Evolutionary conservation across 2,329 filamentous ascomycete genomes (phyloP).

Genomic region (Colletotrichum sojae): DNA sequence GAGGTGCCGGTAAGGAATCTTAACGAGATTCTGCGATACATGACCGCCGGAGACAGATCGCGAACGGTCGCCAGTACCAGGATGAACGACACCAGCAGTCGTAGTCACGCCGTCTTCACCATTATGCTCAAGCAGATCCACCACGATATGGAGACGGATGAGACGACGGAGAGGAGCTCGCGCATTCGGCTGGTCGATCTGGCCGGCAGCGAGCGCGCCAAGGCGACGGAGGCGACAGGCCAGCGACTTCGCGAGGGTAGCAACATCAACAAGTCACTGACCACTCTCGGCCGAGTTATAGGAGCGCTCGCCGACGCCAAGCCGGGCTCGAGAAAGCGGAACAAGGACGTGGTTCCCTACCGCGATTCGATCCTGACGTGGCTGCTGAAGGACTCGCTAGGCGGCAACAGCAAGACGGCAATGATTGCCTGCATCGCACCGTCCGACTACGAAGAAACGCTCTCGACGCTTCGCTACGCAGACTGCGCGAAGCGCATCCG

Average conservation of each 20-base stretch:
- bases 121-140: slow-evolving; percentile 99
- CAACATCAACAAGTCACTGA: slow-evolving; percentile 99
- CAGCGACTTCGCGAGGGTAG: slow-evolving; percentile 92
- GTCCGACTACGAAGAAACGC: slow-evolving; percentile 95
- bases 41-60: slow-evolving; percentile 90
- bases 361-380: slow-evolving; percentile 87
- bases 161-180: slow-evolving; percentile 94
- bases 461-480: slow-evolving; percentile 95
- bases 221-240: slow-evolving; percentile 94
- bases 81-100: slow-evolving; percentile 99
- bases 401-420: slow-evolving; percentile 97
- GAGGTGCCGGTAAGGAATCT: slow-evolving; percentile 93
- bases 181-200: slow-evolving; percentile 96
- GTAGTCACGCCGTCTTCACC: slow-evolving; percentile 97
- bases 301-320: slow-evolving; percentile 86
- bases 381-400: slow-evolving; percentile 95
- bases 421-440: slow-evolving; percentile 99
- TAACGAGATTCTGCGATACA: slow-evolving; percentile 88
- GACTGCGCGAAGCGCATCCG: slow-evolving; percentile 98
- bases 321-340: slow-evolving; percentile 67
- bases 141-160: slow-evolving; percentile 96
- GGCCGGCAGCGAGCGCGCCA: slow-evolving; percentile 94
- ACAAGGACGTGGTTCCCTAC: slow-evolving; percentile 83
- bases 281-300: slow-evolving; percentile 95
- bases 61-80: slow-evolving; percentile 94